Evolutionary conservation across 148 eudicot genomes (phyloP), one percentile per base, ranked within the genome.

Genomic region (Salicornia ramosissima): DNA sequence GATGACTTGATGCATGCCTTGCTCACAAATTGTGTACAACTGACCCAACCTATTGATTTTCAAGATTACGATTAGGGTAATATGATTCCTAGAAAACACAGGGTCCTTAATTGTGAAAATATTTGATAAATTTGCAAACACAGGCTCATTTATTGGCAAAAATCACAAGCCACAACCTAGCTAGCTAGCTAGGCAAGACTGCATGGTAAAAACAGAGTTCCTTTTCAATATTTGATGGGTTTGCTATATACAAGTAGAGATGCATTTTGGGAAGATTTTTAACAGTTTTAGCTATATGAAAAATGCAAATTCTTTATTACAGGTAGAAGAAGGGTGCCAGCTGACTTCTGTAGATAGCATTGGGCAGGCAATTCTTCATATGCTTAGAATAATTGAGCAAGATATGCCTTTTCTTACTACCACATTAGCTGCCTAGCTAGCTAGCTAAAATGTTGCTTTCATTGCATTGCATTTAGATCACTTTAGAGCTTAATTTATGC

Each of bases 271-370:
- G 63, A 65, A 65, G 51, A n/a, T n/a, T 52, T 34, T 22, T 42
- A 53, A 25, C 69, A 69, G n/a, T 64, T 73, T n/a, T 6, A 28
- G 62, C 26, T 63, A 18, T 4, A 64, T 52, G 64, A 65, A 70
- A n/a, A 75, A 22, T 70, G 79, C 64, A 64, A 33, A 61, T 80
- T 67, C 26, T 66, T n/a, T 22, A 56, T 45, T 82, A 85, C 82
- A 93, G 97, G 88, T 88, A 69, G 99, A 94, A 80, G 99, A 90
- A 86, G 90, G 91, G 18, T 87, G 97, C 84, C 88, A 83, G 68
- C 86, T 87, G 51, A 83, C 72, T 65, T 86, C 90, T 52, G 89
- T 87, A 73, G 93, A 94, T 77, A 88, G 85, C 46, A 94, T 95
- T 68, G 91, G 93, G 75, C 79, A 80, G 54, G 86, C 96, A 74